Conservation (phyloP, 169 alveolate species). For the Cyclospora cayetanensis region DNA sequence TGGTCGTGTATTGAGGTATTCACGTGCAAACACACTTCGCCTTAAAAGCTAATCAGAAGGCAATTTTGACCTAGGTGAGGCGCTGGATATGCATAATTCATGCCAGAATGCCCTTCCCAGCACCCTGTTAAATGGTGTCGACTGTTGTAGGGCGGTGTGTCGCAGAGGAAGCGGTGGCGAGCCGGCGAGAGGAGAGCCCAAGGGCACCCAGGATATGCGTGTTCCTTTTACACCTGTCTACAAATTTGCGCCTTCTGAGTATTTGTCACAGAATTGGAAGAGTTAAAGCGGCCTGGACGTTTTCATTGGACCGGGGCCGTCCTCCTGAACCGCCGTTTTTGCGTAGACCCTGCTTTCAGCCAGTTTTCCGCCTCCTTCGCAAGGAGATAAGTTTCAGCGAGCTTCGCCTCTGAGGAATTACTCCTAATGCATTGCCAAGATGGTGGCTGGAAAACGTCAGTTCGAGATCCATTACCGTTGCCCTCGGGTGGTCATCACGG, state of each 20-base stretch:
- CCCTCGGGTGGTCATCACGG: background rate
- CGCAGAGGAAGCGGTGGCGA: constrained; percentile 62
- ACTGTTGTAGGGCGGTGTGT: constrained; percentile 47
- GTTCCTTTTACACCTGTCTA: background rate
- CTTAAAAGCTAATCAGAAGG: too few species aligned
- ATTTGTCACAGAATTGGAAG: background rate
- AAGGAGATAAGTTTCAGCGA: constrained; percentile 43
- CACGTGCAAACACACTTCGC: too few species aligned
- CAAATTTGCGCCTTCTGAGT: background rate
- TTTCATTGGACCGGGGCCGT: background rate
- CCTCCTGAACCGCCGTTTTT: too few species aligned
- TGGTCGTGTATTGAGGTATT: too few species aligned
- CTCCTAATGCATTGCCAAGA: constrained; percentile 56
- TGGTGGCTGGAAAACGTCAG: constrained; percentile 66
- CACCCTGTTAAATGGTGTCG: background rate
- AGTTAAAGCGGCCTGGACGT: background rate
- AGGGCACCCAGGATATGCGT: constrained; percentile 1
- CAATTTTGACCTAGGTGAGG: too few species aligned
- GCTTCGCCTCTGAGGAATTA: background rate
- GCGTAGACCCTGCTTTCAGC: constrained; percentile 51
- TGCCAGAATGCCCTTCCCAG: background rate
- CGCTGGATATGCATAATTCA: too few species aligned
- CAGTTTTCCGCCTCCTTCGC: constrained; percentile 65
- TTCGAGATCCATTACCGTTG: background rate
- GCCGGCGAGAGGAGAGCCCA: constrained; percentile 58